A percentile compares a stretch with the other conserved stretches of the same genome.
Conservation (phyloP, 495 filamentous ascomycete genomes). For the Cryomyces minteri region DNA sequence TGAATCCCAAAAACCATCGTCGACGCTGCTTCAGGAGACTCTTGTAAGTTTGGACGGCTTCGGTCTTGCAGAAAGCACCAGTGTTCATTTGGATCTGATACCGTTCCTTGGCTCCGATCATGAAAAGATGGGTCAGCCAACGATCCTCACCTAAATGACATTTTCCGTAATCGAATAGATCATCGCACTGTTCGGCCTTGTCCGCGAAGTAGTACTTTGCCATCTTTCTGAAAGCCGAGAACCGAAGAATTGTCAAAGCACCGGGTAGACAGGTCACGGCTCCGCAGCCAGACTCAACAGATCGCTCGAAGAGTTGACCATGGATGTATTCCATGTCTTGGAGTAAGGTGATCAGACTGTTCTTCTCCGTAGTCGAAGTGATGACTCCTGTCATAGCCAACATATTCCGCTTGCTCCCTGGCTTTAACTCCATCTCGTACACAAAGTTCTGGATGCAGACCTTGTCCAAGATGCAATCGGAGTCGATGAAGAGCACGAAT, state of each 20-base stretch:
- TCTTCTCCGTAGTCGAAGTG: slow-evolving; percentile 80
- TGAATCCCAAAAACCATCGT: slow-evolving; percentile 93
- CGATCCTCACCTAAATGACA: slow-evolving; percentile 92
- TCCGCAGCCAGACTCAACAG: slow-evolving; percentile 89
- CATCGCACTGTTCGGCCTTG: slow-evolving; percentile 88
- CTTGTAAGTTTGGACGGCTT: slow-evolving; percentile 76
- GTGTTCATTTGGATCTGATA: slow-evolving; percentile 98
- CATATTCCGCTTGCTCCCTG: slow-evolving; percentile 84
- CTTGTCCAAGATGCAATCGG: slow-evolving; percentile 87
- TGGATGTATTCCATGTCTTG: slow-evolving; percentile 99
- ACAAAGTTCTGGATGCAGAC: slow-evolving; percentile 96
- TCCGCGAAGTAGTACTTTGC: slow-evolving; percentile 98
- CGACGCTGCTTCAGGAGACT: slow-evolving; percentile 89
- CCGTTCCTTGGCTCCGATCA: slow-evolving; percentile 85
- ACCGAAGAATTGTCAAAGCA: slow-evolving; percentile 84
- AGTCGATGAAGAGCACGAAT: slow-evolving; percentile 95
- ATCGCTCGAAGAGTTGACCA: slow-evolving; percentile 91
- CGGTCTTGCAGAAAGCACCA: slow-evolving; percentile 95
- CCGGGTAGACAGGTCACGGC: slow-evolving; percentile 91
- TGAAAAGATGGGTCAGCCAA: slow-evolving; percentile 96
- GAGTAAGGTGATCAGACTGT: slow-evolving; percentile 75
- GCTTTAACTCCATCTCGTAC: slow-evolving; percentile 97
- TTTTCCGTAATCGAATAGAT: slow-evolving; percentile 93
- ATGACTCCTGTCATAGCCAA: slow-evolving; percentile 97
- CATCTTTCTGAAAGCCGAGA: slow-evolving; percentile 93